Evolutionary conservation across 306 rosid genomes (phyloP).

Genomic region (Begonia peltatifolia): DNA sequence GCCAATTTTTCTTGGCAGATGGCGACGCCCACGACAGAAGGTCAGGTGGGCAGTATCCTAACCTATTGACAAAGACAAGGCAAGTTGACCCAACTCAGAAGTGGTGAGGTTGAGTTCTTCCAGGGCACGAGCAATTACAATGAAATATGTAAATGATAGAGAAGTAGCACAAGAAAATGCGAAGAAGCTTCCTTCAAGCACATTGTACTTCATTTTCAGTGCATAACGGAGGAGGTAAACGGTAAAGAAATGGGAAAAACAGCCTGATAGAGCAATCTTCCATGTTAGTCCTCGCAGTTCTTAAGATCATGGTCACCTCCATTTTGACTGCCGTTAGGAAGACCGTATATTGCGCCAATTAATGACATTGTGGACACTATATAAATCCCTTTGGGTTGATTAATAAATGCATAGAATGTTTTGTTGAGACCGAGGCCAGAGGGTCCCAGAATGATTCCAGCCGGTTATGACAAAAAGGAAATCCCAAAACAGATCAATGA

Average conservation of each 20-base stretch:
- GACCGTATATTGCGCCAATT: no score
- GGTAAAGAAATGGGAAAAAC: no score
- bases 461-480: neutral
- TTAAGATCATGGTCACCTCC: neutral
- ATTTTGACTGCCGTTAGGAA: no score
- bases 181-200: neutral
- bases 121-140: constrained; percentile 22
- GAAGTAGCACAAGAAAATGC: constrained; percentile 3
- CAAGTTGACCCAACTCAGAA: constrained; percentile 41
- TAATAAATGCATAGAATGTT: neutral
- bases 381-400: no score
- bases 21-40: constrained; percentile 22
- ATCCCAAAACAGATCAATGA: no score
- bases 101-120: constrained; percentile 54
- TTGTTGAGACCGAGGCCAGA: constrained; percentile 9
- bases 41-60: constrained; percentile 21
- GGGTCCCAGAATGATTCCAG: constrained; percentile 21
- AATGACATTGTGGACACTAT: no score
- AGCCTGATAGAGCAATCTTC: no score
- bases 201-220: no score
- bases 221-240: no score
- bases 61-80: constrained; percentile 30
- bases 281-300: no score
- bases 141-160: constrained; percentile 33
- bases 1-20: neutral